These are phyloP conservation scores for Vickermania spadyakhi DNA, from an alignment of 208 protist species.

Conservation along the genomic window DNA sequence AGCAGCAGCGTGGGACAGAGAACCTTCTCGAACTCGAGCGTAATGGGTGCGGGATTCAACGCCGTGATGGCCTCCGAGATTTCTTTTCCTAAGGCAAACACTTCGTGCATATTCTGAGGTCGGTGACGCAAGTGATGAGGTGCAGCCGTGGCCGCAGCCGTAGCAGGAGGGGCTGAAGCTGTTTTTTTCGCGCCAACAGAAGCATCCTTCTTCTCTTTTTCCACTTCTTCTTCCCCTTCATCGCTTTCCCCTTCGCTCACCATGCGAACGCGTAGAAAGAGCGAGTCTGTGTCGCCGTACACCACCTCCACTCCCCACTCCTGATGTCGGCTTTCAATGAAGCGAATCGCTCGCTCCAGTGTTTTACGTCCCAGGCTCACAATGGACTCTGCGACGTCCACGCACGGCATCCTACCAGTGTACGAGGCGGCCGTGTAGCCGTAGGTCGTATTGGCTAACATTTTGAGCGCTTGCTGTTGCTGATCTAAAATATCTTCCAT, in stretches of 20 bases:
- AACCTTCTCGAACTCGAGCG: slow-evolving; percentile 99
- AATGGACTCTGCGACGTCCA: slow-evolving; percentile 93
- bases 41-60: slow-evolving; percentile 93
- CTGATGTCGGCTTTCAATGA: slow-evolving; percentile 92
- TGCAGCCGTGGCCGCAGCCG: no score
- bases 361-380: slow-evolving; percentile 98
- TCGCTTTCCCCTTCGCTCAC: not conserved
- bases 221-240: not conserved
- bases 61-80: slow-evolving; percentile 90
- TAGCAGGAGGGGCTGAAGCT: no score
- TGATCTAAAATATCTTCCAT: slow-evolving; percentile 86
- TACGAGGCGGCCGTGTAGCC: slow-evolving; percentile 99
- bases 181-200: no score
- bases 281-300: slow-evolving; percentile 99
- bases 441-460: slow-evolving; percentile 99
- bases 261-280: slow-evolving; percentile 82
- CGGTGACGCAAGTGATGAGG: slow-evolving; percentile 74
- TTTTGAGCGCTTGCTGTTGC: slow-evolving; percentile 98
- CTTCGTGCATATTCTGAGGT: slow-evolving; percentile 44
- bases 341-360: slow-evolving; percentile 95
- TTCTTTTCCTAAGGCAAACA: slow-evolving; percentile 46
- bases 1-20: slow-evolving; percentile 99
- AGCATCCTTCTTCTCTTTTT: not conserved
- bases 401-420: slow-evolving; percentile 97
- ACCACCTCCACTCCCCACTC: slow-evolving; percentile 80